Percentiles rank a stretch among this genome's conserved stretches.
These are phyloP conservation scores for Rhynchosporium graminicola DNA, from an alignment of 2,329 filamentous ascomycete genomes.

Conservation along the genomic window DNA sequence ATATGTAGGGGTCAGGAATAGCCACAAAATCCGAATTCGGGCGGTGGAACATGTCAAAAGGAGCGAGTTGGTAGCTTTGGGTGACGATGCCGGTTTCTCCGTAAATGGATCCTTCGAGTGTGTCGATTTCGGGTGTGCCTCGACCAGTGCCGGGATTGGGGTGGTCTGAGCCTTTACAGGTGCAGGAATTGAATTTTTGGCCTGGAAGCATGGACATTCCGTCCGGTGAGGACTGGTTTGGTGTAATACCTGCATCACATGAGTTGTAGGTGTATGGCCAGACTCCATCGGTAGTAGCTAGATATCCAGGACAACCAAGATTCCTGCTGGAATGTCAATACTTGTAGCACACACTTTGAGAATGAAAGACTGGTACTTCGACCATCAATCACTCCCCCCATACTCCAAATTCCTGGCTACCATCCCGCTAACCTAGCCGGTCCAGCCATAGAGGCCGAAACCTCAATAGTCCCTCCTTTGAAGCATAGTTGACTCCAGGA, in stretches of 20 bases:
- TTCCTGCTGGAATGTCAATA: constrained; percentile 38
- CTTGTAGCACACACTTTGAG: neutral
- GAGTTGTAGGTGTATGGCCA: constrained; percentile 57
- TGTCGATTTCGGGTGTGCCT: constrained; percentile 70
- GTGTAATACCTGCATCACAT: constrained; percentile 65
- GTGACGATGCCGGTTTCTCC: constrained; percentile 43
- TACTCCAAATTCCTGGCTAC: constrained; percentile 56
- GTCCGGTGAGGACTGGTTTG: constrained; percentile 67
- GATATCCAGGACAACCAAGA: constrained; percentile 53
- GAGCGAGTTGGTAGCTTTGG: constrained; percentile 43
- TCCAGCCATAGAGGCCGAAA: constrained; percentile 53
- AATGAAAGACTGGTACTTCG: neutral
- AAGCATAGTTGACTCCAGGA: constrained; percentile 57
- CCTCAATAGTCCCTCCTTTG: constrained; percentile 54
- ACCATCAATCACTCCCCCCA: constrained; percentile 42
- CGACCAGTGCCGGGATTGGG: constrained; percentile 64
- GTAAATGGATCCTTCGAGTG: constrained; percentile 60
- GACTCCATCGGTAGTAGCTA: constrained; percentile 53
- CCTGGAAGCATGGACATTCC: constrained; percentile 67
- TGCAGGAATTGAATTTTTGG: constrained; percentile 67
- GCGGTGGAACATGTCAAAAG: constrained; percentile 48
- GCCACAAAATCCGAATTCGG: constrained; percentile 54
- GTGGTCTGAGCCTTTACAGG: constrained; percentile 63
- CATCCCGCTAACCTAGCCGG: constrained; percentile 50
- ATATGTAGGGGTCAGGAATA: constrained; percentile 51